Conservation (phyloP, 805 yeast genomes). For the Suhomyces vadensis region DNA sequence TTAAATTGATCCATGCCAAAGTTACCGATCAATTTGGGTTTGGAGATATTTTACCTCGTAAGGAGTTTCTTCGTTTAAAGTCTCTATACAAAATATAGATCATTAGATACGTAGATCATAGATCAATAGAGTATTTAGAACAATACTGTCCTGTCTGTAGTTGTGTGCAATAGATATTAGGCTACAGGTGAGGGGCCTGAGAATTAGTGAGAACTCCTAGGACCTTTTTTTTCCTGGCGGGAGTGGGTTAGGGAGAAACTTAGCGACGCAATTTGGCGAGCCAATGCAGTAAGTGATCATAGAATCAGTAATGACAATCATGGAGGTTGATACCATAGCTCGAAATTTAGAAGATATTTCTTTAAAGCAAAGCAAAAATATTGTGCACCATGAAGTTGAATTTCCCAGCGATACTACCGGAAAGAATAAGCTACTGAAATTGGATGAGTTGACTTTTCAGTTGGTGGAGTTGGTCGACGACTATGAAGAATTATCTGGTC, state of each 20-base stretch:
- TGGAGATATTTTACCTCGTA: conserved; percentile 44
- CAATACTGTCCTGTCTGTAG: too few species aligned
- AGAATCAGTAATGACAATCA: not conserved
- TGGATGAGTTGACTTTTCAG: conserved; percentile 11
- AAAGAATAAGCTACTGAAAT: not conserved
- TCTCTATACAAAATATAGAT: conserved; percentile 37
- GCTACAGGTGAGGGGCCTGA: too few species aligned
- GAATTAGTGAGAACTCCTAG: not conserved
- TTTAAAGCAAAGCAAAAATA: not conserved
- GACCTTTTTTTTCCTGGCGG: too few species aligned
- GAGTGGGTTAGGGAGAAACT: not conserved
- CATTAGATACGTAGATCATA: too few species aligned
- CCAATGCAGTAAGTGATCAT: too few species aligned
- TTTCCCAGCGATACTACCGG: not conserved
- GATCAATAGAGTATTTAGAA: too few species aligned
- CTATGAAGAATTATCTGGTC: conserved; percentile 31
- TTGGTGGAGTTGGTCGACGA: conserved; percentile 33
- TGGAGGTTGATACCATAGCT: conserved; percentile 7
- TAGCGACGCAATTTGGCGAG: too few species aligned
- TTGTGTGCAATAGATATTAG: too few species aligned
- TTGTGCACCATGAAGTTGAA: not conserved
- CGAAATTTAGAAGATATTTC: conserved; percentile 13
- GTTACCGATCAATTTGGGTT: conserved; percentile 39
- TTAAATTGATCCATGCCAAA: conserved; percentile 43
- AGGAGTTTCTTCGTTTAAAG: conserved; percentile 45